Conservation (phyloP, 2,329 filamentous ascomycete species). For the Claviceps africana region DNA sequence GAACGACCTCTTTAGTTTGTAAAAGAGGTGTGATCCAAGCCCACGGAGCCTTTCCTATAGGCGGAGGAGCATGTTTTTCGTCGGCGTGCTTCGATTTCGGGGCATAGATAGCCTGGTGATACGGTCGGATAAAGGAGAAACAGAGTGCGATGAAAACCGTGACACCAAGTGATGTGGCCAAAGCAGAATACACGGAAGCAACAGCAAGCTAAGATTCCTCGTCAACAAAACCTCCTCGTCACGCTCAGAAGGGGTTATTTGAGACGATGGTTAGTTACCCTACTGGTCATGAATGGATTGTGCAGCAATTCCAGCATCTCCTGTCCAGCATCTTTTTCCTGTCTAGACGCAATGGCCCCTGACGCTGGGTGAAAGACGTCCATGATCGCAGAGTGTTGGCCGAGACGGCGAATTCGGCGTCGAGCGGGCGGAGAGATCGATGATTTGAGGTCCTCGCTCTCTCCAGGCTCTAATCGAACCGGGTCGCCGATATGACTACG, state of each 20-base stretch:
- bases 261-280: neutral
- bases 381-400: neutral
- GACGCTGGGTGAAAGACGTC: neutral
- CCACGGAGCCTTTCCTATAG: constrained; percentile 73
- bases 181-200: constrained; percentile 57
- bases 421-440: neutral
- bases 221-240: too few relatives aligned
- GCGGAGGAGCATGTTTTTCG: constrained; percentile 74
- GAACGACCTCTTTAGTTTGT: constrained; percentile 59
- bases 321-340: constrained; percentile 19
- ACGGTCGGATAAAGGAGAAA: constrained; percentile 83
- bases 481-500: neutral
- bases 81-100: constrained; percentile 89
- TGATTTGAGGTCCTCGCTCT: neutral
- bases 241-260: neutral
- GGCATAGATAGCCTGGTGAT: constrained; percentile 85
- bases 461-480: neutral
- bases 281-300: constrained; percentile 30
- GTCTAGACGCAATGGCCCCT: neutral
- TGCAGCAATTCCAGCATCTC: constrained; percentile 35
- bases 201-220: constrained; percentile 16
- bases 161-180: constrained; percentile 66
- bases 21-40: constrained; percentile 74
- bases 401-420: neutral
- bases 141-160: constrained; percentile 58